Conservation (phyloP, 1,139 yeast genomes). For the Diutina rugosa region DNA sequence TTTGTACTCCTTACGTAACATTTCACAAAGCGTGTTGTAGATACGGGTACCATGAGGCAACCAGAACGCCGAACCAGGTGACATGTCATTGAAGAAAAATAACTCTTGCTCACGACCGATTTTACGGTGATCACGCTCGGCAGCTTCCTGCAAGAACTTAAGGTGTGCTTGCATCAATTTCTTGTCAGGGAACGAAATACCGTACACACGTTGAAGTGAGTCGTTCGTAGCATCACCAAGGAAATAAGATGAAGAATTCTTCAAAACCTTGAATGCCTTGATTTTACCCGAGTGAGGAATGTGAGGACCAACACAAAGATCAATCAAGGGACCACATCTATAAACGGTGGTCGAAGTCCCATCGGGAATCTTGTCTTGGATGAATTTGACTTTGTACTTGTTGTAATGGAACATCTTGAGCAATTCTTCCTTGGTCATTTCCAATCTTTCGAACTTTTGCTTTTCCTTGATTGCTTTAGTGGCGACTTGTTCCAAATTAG, state of each 20-base stretch:
- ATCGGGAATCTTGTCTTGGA: constrained; percentile 84
- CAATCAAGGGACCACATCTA: constrained; percentile 96
- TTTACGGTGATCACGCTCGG: constrained; percentile 93
- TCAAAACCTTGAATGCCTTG: constrained; percentile 86
- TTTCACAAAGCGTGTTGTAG: constrained; percentile 69
- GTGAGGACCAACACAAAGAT: constrained; percentile 96
- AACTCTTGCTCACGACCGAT: constrained; percentile 95
- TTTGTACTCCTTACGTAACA: constrained; percentile 72
- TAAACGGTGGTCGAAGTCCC: constrained; percentile 94
- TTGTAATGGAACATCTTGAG: constrained; percentile 91
- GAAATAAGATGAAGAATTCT: constrained; percentile 94
- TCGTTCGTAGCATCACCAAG: constrained; percentile 89
- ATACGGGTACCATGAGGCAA: constrained; percentile 97
- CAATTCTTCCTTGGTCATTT: constrained; percentile 81
- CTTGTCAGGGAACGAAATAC: constrained; percentile 98
- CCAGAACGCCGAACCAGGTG: constrained; percentile 98
- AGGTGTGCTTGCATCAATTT: constrained; percentile 91
- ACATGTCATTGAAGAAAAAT: constrained; percentile 88
- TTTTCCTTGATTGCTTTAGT: constrained; percentile 90
- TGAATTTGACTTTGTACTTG: constrained; percentile 86
- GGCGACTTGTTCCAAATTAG: constrained; percentile 75
- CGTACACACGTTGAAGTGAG: constrained; percentile 93
- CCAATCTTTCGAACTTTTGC: constrained; percentile 91
- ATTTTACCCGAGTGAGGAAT: constrained; percentile 96
- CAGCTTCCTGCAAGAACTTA: constrained; percentile 93